These are phyloP conservation scores for Fraxinus paxiana DNA, from an alignment of 305 asterid genomes.

Conservation along the genomic window DNA sequence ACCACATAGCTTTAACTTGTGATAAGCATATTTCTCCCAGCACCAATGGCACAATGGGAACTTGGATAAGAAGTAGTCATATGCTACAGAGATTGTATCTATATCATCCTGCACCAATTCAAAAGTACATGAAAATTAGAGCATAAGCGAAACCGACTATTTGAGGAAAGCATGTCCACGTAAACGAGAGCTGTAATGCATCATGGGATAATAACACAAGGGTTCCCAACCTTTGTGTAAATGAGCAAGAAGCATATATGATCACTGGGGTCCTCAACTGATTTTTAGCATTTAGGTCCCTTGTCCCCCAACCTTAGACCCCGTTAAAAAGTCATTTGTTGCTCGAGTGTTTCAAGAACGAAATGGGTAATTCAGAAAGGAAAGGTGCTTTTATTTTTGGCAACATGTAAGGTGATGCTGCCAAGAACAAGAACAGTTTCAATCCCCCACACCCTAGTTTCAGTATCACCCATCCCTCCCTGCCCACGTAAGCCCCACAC, in stretches of 20 bases:
- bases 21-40: slow-evolving; percentile 69
- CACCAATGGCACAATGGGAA: slow-evolving; percentile 91
- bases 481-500: neutral
- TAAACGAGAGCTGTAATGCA: neutral
- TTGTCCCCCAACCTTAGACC: neutral
- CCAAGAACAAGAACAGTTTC: neutral
- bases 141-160: slow-evolving; percentile 15
- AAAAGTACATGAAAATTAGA: slow-evolving; percentile 16
- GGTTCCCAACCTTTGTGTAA: neutral
- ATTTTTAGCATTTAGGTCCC: neutral
- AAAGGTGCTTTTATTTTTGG: neutral
- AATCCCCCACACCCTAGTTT: neutral
- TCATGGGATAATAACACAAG: neutral
- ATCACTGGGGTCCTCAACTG: neutral
- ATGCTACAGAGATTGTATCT: slow-evolving; percentile 57
- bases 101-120: slow-evolving; percentile 60
- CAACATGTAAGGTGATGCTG: neutral
- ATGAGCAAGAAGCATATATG: neutral
- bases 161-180: slow-evolving; percentile 1
- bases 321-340: neutral
- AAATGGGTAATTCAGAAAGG: neutral
- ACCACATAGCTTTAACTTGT: slow-evolving; percentile 51
- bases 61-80: slow-evolving; percentile 61
- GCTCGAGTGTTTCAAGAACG: neutral
- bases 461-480: neutral